Evolutionary conservation across 2,329 filamentous ascomycete species (phyloP).

Genomic region (Amesomyces nigricolor): DNA sequence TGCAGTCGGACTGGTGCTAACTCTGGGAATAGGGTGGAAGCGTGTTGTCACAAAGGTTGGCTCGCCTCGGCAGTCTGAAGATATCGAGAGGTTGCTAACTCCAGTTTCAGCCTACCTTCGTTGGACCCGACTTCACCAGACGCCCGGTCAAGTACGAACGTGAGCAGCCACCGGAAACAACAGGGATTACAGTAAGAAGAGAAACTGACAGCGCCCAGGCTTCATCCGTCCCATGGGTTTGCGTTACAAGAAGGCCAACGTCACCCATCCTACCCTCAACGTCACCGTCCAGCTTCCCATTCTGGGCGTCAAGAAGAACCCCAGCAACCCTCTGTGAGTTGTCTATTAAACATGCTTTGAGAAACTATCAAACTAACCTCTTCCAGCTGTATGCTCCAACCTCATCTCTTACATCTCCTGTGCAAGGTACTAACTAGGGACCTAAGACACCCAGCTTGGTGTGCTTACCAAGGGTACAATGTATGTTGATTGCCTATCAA

Average conservation of each 20-base stretch:
- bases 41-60: conserved; percentile 55
- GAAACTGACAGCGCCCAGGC: conserved; percentile 30
- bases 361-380: neutral
- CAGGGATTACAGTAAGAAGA: too few species aligned
- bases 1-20: conserved; percentile 25
- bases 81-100: conserved; percentile 6
- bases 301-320: conserved; percentile 60
- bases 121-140: conserved; percentile 84
- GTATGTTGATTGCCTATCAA: conserved; percentile 37
- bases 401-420: neutral
- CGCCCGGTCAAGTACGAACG: conserved; percentile 74
- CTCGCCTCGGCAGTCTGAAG: neutral
- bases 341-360: neutral
- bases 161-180: conserved; percentile 43
- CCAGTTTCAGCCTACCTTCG: conserved; percentile 61
- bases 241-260: conserved; percentile 72
- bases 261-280: conserved; percentile 38
- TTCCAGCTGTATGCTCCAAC: conserved; percentile 7
- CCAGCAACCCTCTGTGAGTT: conserved; percentile 60
- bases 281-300: conserved; percentile 79
- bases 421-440: conserved; percentile 45
- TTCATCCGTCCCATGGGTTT: conserved; percentile 74
- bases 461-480: conserved; percentile 74
- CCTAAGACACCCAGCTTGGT: conserved; percentile 82
- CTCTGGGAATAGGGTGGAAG: conserved; percentile 37